Percentiles rank a stretch among this genome's conserved stretches.
These are phyloP conservation scores for Rhodotorula sp. DNA, from an alignment of 1,284 basidiomycete species.

Conservation along the genomic window DNA sequence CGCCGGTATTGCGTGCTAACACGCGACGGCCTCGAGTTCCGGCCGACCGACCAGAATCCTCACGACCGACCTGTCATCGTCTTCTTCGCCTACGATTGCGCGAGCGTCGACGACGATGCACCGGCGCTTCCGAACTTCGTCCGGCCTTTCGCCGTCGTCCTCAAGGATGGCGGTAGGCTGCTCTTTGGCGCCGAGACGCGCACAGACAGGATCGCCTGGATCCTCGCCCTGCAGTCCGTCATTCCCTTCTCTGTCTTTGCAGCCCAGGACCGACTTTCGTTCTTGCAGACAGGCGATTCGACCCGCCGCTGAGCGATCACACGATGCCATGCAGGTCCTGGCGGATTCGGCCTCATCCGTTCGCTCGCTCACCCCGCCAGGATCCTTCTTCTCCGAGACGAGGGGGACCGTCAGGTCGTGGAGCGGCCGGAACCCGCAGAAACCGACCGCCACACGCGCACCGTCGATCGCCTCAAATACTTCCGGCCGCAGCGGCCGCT, in stretches of 20 bases:
- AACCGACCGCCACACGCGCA: background rate
- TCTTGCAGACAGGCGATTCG: constrained; percentile 3
- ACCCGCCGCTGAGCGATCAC: too few species aligned
- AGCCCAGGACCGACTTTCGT: too few species aligned
- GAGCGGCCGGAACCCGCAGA: background rate
- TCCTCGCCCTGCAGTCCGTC: constrained; percentile 19
- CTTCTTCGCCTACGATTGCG: background rate
- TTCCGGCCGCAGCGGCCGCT: background rate
- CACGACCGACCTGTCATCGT: background rate
- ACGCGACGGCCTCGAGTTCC: constrained; percentile 11
- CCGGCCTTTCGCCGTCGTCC: constrained; percentile 13
- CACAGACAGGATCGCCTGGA: constrained; percentile 17
- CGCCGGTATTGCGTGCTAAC: constrained; percentile 21
- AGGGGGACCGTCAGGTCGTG: background rate
- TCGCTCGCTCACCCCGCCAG: constrained; percentile 3
- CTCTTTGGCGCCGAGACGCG: constrained; percentile 7
- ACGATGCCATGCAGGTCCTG: background rate
- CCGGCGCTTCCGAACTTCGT: background rate
- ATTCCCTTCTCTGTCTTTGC: background rate
- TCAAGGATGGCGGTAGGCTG: background rate
- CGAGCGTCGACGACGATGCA: constrained; percentile 11
- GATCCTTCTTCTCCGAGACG: constrained; percentile 13
- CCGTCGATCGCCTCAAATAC: too few species aligned
- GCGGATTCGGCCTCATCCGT: background rate
- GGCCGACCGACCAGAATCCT: constrained; percentile 21